Evolutionary conservation across 2,329 filamentous ascomycete species (phyloP).

Genomic region (Orbilia javanica): DNA sequence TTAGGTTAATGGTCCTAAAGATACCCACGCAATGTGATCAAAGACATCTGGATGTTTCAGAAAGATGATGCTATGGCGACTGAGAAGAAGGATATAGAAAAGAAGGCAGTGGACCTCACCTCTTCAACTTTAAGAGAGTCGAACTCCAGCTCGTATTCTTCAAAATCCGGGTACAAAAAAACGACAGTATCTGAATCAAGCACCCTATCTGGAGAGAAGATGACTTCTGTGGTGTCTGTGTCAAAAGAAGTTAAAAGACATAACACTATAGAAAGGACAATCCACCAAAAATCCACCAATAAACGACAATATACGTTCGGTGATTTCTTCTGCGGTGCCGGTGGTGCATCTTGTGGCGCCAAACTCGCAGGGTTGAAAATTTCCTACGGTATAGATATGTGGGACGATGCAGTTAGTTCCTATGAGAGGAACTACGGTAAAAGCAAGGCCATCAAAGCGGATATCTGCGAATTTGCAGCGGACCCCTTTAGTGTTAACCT

Average conservation of each 20-base stretch:
- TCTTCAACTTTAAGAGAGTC: background rate
- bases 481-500: conserved; percentile 68
- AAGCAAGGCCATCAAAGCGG: conserved; percentile 65
- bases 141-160: background rate
- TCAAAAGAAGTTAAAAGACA: background rate
- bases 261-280: background rate
- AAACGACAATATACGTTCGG: conserved; percentile 73
- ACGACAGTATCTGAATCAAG: background rate
- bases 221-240: background rate
- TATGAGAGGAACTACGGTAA: conserved; percentile 70
- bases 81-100: conserved; percentile 7
- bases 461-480: conserved; percentile 69
- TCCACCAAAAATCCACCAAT: background rate
- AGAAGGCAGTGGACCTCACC: conserved; percentile 1
- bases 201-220: background rate
- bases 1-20: background rate
- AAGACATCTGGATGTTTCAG: background rate
- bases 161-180: background rate
- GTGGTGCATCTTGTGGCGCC: conserved; percentile 78
- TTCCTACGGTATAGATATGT: conserved; percentile 75
- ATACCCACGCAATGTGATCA: conserved; percentile 15
- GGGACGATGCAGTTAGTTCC: conserved; percentile 70
- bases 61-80: background rate
- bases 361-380: conserved; percentile 72
- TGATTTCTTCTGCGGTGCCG: conserved; percentile 80